A percentile compares a stretch with the other conserved stretches of the same genome.
Conservation (phyloP, 495 filamentous ascomycete genomes). For the Penicillium herquei region DNA sequence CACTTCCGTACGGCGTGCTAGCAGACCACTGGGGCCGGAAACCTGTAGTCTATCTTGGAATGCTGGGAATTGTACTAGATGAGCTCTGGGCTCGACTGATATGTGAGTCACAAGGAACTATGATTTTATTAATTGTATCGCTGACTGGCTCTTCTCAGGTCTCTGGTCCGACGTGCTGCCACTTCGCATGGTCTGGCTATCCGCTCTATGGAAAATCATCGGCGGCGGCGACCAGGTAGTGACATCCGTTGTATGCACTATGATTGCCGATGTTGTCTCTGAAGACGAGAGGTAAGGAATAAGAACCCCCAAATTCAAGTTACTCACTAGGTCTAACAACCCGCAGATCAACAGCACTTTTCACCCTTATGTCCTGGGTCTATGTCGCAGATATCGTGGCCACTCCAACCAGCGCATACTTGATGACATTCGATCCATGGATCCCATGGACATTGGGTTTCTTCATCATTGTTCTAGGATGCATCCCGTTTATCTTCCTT, state of each 20-base stretch:
- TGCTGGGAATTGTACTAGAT: constrained; percentile 32
- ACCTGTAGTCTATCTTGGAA: constrained; percentile 34
- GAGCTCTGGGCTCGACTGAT: constrained; percentile 36
- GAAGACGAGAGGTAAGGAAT: constrained; percentile 33
- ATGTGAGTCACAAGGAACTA: constrained; percentile 22
- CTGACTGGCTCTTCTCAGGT: constrained; percentile 6
- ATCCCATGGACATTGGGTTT: constrained; percentile 27
- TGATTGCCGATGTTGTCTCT: constrained; percentile 33
- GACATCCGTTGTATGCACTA: constrained; percentile 21
- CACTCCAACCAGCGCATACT: constrained; percentile 30
- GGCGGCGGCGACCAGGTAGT: constrained; percentile 31
- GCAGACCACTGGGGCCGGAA: constrained; percentile 46
- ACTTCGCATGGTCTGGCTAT: constrained; percentile 34
- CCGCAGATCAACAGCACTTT: constrained; percentile 26
- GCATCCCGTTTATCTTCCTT: constrained; percentile 30
- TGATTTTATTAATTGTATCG: background rate
- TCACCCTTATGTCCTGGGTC: constrained; percentile 22
- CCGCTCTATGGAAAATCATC: constrained; percentile 23
- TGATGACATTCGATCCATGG: constrained; percentile 29
- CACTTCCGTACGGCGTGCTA: constrained; percentile 33
- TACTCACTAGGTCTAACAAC: background rate
- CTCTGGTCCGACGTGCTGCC: constrained; percentile 24
- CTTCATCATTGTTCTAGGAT: constrained; percentile 26
- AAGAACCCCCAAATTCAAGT: background rate
- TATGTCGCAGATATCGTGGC: constrained; percentile 30